phyloP scores from a whole-genome alignment of 768 basidiomycete genomes.

The Hericium erinaceus region DNA sequence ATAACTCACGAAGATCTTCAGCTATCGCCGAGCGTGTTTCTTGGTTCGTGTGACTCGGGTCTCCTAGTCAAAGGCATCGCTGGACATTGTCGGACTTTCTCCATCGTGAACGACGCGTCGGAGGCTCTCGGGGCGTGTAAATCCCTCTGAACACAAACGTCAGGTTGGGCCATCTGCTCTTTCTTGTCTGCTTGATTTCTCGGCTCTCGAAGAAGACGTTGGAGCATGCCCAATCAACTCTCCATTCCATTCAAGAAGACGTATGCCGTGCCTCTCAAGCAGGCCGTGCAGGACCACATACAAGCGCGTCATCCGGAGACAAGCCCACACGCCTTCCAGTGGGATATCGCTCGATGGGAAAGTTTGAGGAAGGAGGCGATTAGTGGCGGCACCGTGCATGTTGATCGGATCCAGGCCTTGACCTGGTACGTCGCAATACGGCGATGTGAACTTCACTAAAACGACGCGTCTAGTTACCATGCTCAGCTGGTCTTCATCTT shows the following conservation, averaged over 20 bases:
- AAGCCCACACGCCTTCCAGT: conserved; percentile 78
- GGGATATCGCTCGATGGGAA: conserved; percentile 69
- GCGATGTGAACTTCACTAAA: conserved; percentile 1
- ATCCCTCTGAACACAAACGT: conserved; percentile 4
- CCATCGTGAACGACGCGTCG: not conserved
- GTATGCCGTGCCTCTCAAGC: conserved; percentile 42
- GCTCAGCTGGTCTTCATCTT: conserved; percentile 79
- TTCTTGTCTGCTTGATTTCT: conserved; percentile 1
- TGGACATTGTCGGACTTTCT: not conserved
- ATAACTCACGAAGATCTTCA: too few species aligned
- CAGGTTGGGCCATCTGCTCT: not conserved
- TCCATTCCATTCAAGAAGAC: conserved; percentile 68
- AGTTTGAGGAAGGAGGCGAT: conserved; percentile 49
- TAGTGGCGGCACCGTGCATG: conserved; percentile 37
- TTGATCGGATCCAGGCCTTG: conserved; percentile 41
- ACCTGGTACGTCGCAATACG: conserved; percentile 42
- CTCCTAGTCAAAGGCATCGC: not conserved
- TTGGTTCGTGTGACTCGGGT: too few species aligned
- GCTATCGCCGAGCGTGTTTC: too few species aligned
- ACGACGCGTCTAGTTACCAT: conserved; percentile 59
- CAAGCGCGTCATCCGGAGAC: conserved; percentile 49
- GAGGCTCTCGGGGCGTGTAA: not conserved
- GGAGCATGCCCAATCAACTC: conserved; percentile 68
- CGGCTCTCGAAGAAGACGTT: not conserved
- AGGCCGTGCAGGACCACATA: conserved; percentile 57